Evolutionary conservation across 2,329 filamentous ascomycete genomes (phyloP), one percentile per base, ranked within the genome.

Genomic region (Pleoardoris graminearum): DNA sequence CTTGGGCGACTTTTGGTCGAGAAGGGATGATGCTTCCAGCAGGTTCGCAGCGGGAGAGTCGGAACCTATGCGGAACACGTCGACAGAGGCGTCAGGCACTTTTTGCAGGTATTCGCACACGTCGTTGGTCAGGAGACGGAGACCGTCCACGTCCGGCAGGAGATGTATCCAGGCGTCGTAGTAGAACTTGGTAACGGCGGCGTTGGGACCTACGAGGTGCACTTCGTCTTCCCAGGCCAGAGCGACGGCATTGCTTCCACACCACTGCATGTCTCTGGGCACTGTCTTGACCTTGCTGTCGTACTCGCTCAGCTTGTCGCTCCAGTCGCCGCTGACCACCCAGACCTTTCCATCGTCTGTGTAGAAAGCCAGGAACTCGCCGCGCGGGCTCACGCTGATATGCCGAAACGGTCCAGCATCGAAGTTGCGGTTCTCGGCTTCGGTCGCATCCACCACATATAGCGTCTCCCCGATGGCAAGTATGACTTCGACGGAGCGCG

Each of bases 211-310:
- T 54, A 99, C 88, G 23, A 99, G 82, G 68, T 97, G 94, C 3
- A 99, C 87, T 72, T 99, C 94, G 68, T 99, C 94, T 68, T 97
- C 94, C 94, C 94, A 99, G 0, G 92, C 92, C 63, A 99, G 85
- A 23, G 96, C 85, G 3, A 94, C 89, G 12, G 92, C 91, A 73
- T 97, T 93, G 65, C 94, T 93, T 4, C 94, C 94, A 72, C 94
- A 99, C 94, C 94, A 99, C 65, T 94, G 88, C 55, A 99, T 82
- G 58, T 94, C 90, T 63, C 90, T 88, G 3, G 94, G 94, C 1
- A 87, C 82, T 4, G 91, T 96, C 71, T 88, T 88, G 8, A 90
- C 92, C 61, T 87, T 87, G 0, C 92, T 93, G 66, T 96, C 86
- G 69, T 97, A 93, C 75, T 97, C 92, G 69, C 91, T 93, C 57